phyloP scores from a whole-genome alignment of 306 rosid genomes.

The Fragaria ananassa region DNA sequence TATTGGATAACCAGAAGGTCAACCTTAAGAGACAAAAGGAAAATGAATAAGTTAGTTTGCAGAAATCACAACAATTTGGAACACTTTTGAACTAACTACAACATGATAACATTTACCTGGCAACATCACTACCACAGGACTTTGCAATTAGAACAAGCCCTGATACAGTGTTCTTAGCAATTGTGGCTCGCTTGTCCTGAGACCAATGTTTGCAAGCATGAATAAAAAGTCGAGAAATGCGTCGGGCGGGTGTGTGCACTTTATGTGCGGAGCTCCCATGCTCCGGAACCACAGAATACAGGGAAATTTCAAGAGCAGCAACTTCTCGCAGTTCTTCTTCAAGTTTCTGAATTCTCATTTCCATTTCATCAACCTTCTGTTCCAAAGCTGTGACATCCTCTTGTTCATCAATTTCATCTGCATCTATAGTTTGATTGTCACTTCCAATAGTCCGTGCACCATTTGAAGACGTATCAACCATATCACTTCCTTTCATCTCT shows the following conservation, averaged over 20 bases:
- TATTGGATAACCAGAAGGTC: slow-evolving; percentile 91
- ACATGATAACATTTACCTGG: slow-evolving; percentile 53
- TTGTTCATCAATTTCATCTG: slow-evolving; percentile 49
- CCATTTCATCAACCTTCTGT: slow-evolving; percentile 71
- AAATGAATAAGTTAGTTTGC: slow-evolving; percentile 24
- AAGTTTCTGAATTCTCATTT: slow-evolving; percentile 67
- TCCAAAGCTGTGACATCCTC: slow-evolving; percentile 36
- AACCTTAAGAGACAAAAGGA: slow-evolving; percentile 47
- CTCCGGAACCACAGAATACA: slow-evolving; percentile 87
- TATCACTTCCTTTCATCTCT: slow-evolving; percentile 42
- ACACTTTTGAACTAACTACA: slow-evolving; percentile 2
- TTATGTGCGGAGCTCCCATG: slow-evolving; percentile 98
- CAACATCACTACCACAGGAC: slow-evolving; percentile 93
- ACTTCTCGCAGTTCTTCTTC: slow-evolving; percentile 97
- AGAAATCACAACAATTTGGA: slow-evolving; percentile 2
- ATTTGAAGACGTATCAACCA: slow-evolving; percentile 50
- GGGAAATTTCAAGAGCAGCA: slow-evolving; percentile 95
- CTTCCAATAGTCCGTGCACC: slow-evolving; percentile 43
- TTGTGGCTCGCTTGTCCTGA: slow-evolving; percentile 57
- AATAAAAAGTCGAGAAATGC: slow-evolving; percentile 84
- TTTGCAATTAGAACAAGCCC: slow-evolving; percentile 87
- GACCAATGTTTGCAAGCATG: slow-evolving; percentile 86
- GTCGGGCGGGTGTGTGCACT: slow-evolving; percentile 97
- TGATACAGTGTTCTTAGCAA: slow-evolving; percentile 75
- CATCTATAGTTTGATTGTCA: slow-evolving; percentile 34